Percentiles rank a stretch among this genome's conserved stretches.
Evolutionary conservation across 306 rosid species (phyloP).

Genomic region (Betula pendula): DNA sequence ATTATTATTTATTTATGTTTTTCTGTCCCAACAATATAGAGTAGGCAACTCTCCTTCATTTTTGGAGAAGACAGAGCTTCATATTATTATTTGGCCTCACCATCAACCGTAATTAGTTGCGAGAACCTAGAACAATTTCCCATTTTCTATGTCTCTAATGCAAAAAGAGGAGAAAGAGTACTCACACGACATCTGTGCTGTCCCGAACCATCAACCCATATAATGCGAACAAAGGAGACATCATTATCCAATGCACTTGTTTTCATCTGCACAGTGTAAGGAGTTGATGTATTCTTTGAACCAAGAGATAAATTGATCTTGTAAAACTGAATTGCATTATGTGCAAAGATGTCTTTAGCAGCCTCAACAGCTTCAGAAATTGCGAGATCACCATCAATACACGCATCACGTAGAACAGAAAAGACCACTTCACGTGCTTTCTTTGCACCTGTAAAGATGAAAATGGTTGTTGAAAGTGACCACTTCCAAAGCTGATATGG

Average conservation of each 20-base stretch:
- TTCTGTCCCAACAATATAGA: neutral
- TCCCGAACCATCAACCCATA: constrained; percentile 86
- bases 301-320: constrained; percentile 45
- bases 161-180: constrained; percentile 4
- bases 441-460: constrained; percentile 69
- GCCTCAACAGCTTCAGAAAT: constrained; percentile 74
- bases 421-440: constrained; percentile 72
- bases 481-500: neutral
- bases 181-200: constrained; percentile 96
- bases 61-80: neutral
- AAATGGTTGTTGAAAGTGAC: constrained; percentile 17
- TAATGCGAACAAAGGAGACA: constrained; percentile 63
- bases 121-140: constrained; percentile 16
- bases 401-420: constrained; percentile 70
- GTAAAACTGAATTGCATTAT: constrained; percentile 69
- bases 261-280: constrained; percentile 32
- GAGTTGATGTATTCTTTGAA: constrained; percentile 29
- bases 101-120: neutral
- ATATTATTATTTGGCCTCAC: neutral
- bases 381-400: constrained; percentile 78
- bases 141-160: neutral
- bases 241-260: constrained; percentile 36
- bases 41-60: neutral
- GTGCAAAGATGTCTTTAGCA: constrained; percentile 69
- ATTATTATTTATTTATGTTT: no score